Evolutionary conservation across 2,329 filamentous ascomycete species (phyloP), one percentile per base, ranked within the genome.

Genomic region (Colletotrichum viniferum): DNA sequence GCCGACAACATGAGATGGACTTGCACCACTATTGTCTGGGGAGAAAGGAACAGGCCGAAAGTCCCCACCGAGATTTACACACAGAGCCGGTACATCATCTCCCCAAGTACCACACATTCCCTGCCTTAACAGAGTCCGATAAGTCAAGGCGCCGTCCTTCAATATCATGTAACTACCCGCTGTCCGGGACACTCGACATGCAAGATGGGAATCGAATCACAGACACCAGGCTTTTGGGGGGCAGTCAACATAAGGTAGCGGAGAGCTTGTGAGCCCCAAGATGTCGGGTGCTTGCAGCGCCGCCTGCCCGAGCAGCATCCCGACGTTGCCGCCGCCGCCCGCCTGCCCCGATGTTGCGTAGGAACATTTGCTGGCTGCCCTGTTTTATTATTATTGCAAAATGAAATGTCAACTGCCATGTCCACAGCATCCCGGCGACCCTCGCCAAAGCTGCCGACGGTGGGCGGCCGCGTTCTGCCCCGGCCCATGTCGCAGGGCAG

Each of bases 261-360:
- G 61, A 14, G 65, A 60, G 48, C 43, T 70, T 26, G 55, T 36
- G 12, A 73, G 34, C 58, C 61, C 71, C 67, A 67, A 71, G 52
- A 48, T 61, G 36, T 21, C 71, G 71, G 71, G 24, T 61, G 36
- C 30, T 63, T 63, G 71, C 71, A 71, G 67, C 52, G 60, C 36
- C n/a, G n/a, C 71, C 71, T 74, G 67, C 60, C 67, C 48, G 52
- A 65, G 67, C 56, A 69, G 65, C 69, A 56, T 12, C 28, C 62
- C 55, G 36, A 61, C 38, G 43, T 66, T 48, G 26, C 69, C 34
- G 34, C 24, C 69, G 28, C 52, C 16, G 4, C 36, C 30, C 69
- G 26, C 18, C 18, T 26, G n/a, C 43, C 52, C 7, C 30, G 16
- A 52, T 48, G 24, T 48, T 48, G 18, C 26, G 16, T 30, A 30